phyloP scores from a whole-genome alignment of 2,329 filamentous ascomycete genomes.

The Teratosphaeria gauchensis region DNA sequence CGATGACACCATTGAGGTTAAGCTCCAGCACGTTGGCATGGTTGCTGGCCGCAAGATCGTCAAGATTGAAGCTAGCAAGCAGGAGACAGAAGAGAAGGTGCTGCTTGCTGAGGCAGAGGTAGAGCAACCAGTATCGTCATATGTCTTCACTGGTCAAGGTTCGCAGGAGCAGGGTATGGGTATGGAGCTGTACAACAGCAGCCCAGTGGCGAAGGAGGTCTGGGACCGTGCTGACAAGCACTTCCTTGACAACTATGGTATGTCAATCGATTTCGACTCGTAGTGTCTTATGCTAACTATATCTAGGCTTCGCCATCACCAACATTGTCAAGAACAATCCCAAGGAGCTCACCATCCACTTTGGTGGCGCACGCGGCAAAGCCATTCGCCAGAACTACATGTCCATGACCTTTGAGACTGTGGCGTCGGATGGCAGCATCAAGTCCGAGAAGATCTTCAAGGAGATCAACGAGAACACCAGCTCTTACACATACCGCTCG shows the following conservation, averaged over 20 bases:
- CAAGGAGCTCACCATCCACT: slow-evolving; percentile 96
- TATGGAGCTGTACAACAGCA: slow-evolving; percentile 95
- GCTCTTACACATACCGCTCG: slow-evolving; percentile 93
- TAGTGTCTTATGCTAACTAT: slow-evolving; percentile 5
- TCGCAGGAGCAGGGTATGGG: slow-evolving; percentile 99
- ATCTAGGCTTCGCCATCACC: slow-evolving; percentile 79
- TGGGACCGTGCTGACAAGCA: slow-evolving; percentile 98
- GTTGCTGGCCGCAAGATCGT: slow-evolving; percentile 97
- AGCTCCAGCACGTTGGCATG: slow-evolving; percentile 95
- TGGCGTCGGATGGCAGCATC: slow-evolving; percentile 79
- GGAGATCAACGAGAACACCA: slow-evolving; percentile 84
- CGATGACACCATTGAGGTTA: slow-evolving; percentile 90
- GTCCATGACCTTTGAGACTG: slow-evolving; percentile 99
- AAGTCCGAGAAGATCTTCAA: slow-evolving; percentile 99
- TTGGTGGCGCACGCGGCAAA: slow-evolving; percentile 92
- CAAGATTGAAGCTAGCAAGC: slow-evolving; percentile 93
- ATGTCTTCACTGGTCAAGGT: slow-evolving; percentile 96
- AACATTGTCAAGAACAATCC: slow-evolving; percentile 99
- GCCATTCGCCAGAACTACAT: slow-evolving; percentile 98
- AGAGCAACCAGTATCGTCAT: slow-evolving; percentile 91
- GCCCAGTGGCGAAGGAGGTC: slow-evolving; percentile 87
- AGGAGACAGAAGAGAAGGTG: slow-evolving; percentile 83
- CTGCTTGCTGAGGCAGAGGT: slow-evolving; percentile 92
- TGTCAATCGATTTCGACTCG: slow-evolving; percentile 24
- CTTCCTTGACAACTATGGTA: slow-evolving; percentile 96